Evolutionary conservation across 768 basidiomycete genomes (phyloP), one percentile per base, ranked within the genome.

Genomic region (Pulveroboletus sp.): DNA sequence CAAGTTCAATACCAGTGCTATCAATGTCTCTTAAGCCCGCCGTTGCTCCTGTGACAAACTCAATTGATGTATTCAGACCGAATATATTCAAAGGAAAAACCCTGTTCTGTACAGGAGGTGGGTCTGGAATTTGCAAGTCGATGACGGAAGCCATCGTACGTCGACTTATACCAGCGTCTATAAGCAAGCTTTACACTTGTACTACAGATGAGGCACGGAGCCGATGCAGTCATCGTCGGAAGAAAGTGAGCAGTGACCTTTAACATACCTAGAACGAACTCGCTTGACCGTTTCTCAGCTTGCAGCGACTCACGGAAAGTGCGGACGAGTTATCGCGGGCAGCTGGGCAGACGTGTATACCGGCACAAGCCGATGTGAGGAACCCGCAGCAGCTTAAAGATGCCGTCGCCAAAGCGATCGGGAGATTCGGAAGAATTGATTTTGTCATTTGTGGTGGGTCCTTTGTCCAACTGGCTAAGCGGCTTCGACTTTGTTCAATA

Each of bases 11-110:
- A n/a, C n/a, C 9, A 27, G 25, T 27, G 9, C 24, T 16, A 32
- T 36, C 27, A 2, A 63, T 79, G 80, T 56, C 79, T 8, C 63
- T 74, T 13, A 48, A 57, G 50, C 60, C 65, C 20, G 68, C 77
- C 43, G 66, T 76, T 23, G 68, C 72, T 21, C 77, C 84, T 1
- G 61, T 76, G 17, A 70, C 71, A 24, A 70, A 73, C 50, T 88
- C 87, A 1, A 77, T 74, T 0, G 59, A 77, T 35, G 72, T 88
- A 46, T 97, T 95, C 77, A 84, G 81, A 57, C 62, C 71, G 2
- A 85, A 89, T 55, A 76, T 97, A 25, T 95, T 95, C 81, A 81
- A 84, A 53, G 92, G 88, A 51, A 97, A 94, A 65, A 90, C 94
- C 19, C 72, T 90, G 5, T 89, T 91, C 69, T 92, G 87, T 70